Evolutionary conservation across 139 green algal genomes (phyloP), one percentile per base, ranked within the genome.

Genomic region (Monoraphidium neglectum): DNA sequence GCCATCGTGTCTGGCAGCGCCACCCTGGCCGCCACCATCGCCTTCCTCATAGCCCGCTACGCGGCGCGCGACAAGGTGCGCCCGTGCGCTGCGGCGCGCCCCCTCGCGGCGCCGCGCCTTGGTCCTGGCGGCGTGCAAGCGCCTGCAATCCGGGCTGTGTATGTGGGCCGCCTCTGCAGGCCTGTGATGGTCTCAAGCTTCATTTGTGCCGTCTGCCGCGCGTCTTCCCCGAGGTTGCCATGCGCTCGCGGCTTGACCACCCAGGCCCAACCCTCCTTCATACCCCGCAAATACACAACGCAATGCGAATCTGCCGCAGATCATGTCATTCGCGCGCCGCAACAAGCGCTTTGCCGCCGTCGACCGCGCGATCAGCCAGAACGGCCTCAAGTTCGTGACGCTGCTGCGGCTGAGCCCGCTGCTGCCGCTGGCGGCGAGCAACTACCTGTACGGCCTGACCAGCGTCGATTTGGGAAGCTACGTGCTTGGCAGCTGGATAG

Each of bases 21-120:
- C 1, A 97, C 94, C 1, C 26, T 88, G 0, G 95, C 95, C 4
- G 92, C 92, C 8, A 92, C 90, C 5, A 87, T 90, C 6, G 82
- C 95, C 0, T 99, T 99, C 79, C 85, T 98, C 30, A 98, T 99
- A 21, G 88, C 96, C 12, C 86, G 96, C 18, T 98, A 98, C 74
- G 76, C 92, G 23, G 90, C 90, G 4, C 75, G 96, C 0, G 94
- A 98, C 76, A 89, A 83, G 79, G 92, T 97, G 51, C 16, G 68
- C 43, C 12, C 12, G 43, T 51, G 43, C 8, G 43, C 43, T 51
- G 8, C n/a, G n/a, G n/a, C n/a, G n/a, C n/a, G n/a, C n/a, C n/a
- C n/a, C n/a, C n/a, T n/a, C n/a, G n/a, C n/a, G n/a, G n/a, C n/a
- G n/a, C n/a, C n/a, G n/a, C n/a, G n/a, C n/a, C n/a, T n/a, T n/a